These are phyloP conservation scores for Pulveroboletus sp. DNA, from an alignment of 768 basidiomycete genomes.

Conservation along the genomic window DNA sequence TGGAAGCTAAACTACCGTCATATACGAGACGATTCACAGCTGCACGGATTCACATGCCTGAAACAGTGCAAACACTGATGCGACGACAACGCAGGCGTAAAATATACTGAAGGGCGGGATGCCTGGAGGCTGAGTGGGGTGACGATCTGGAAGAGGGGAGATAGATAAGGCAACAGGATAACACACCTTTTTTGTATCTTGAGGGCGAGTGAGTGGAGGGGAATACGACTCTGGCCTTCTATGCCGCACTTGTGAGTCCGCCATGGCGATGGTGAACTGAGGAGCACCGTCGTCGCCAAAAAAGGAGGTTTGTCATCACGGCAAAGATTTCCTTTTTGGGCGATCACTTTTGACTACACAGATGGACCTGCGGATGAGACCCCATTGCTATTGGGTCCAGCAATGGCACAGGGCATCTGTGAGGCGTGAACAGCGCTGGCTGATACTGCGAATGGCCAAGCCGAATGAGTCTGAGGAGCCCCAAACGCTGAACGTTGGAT, in stretches of 20 bases:
- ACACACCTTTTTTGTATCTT: slow-evolving; percentile 7
- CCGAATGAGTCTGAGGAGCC: too few species aligned
- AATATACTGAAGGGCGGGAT: slow-evolving; percentile 1
- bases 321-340: slow-evolving; percentile 2
- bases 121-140: slow-evolving; percentile 1
- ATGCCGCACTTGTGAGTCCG: slow-evolving; percentile 15
- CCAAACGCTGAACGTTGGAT: too few species aligned
- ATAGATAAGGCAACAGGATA: neutral
- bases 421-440: neutral
- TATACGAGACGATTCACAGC: neutral
- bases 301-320: neutral
- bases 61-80: slow-evolving; percentile 11
- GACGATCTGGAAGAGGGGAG: neutral
- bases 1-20: slow-evolving; percentile 16
- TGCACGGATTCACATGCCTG: slow-evolving; percentile 14
- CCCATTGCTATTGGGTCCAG: slow-evolving; percentile 3
- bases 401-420: neutral
- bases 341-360: neutral
- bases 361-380: slow-evolving; percentile 7
- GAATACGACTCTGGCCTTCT: slow-evolving; percentile 13
- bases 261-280: neutral
- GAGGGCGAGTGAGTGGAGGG: neutral
- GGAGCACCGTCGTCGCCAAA: too few species aligned
- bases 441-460: too few species aligned
- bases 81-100: slow-evolving; percentile 8